Percentiles rank a stretch among this genome's conserved stretches.
Evolutionary conservation across 148 eudicot species (phyloP).

Genomic region (Cornus controversa): DNA sequence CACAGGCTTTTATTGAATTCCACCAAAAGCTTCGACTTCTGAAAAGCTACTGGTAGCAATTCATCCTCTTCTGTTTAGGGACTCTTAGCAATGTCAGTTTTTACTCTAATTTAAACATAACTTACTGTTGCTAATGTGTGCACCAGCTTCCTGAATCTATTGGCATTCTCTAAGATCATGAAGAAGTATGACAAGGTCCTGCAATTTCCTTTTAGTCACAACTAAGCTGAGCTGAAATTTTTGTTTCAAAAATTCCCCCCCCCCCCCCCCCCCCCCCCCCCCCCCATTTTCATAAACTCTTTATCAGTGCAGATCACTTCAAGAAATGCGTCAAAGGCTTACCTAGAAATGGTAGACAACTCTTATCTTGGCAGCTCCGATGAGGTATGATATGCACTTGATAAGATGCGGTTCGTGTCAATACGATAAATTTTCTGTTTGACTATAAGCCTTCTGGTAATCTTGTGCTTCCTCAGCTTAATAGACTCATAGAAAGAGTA

Average conservation of each 20-base stretch:
- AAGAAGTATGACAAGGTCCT: conserved; percentile 49
- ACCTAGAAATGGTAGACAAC: conserved; percentile 44
- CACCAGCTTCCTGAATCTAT: conserved; percentile 37
- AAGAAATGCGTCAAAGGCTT: conserved; percentile 40
- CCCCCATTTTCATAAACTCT: neutral
- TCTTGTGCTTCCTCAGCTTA: conserved; percentile 26
- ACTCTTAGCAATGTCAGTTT: no score
- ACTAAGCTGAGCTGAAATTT: neutral
- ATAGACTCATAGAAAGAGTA: conserved; percentile 43
- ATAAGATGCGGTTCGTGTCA: neutral
- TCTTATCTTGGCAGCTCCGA: conserved; percentile 41
- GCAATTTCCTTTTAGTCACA: conserved; percentile 3
- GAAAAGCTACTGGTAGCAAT: conserved; percentile 35
- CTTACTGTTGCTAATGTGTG: conserved; percentile 2
- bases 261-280: no score
- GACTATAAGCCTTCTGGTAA: neutral
- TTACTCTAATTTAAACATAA: neutral
- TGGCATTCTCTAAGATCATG: conserved; percentile 48
- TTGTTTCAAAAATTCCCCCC: no score
- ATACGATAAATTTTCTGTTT: neutral
- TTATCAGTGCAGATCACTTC: conserved; percentile 35
- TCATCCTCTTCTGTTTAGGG: neutral
- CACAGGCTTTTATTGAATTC: conserved; percentile 36
- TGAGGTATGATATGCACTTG: conserved; percentile 29
- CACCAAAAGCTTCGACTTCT: conserved; percentile 35